These are phyloP conservation scores for Pascua sp. DNA, from an alignment of 1,284 basidiomycete genomes.

Conservation along the genomic window DNA sequence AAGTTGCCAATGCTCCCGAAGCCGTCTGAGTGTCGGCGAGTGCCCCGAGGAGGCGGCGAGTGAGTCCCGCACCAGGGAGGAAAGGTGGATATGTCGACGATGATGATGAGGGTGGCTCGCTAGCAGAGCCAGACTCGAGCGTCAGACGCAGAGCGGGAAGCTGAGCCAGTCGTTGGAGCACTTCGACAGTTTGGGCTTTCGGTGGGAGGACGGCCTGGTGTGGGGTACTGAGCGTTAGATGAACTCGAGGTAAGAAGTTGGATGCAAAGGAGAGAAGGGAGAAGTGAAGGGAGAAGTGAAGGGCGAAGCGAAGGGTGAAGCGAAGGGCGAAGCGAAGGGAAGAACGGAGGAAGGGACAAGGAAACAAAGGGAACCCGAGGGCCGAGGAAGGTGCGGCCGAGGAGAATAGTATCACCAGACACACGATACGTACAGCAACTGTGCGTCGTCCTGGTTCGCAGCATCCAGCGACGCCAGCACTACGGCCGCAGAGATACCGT, in stretches of 20 bases:
- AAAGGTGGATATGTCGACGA: slow-evolving; percentile 46
- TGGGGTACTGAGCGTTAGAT: slow-evolving; percentile 20
- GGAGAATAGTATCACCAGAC: not conserved
- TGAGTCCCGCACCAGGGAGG: slow-evolving; percentile 69
- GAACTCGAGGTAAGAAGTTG: too few species aligned
- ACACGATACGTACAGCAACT: slow-evolving; percentile 61
- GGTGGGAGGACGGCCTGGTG: slow-evolving; percentile 47
- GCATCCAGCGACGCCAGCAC: slow-evolving; percentile 71
- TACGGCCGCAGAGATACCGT: slow-evolving; percentile 56
- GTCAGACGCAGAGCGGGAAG: slow-evolving; percentile 50
- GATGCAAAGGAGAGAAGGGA: too few species aligned
- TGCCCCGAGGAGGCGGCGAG: slow-evolving; percentile 61
- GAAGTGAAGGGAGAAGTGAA: too few species aligned
- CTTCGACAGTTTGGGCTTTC: slow-evolving; percentile 49
- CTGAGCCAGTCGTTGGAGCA: slow-evolving; percentile 52
- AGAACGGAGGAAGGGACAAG: not conserved
- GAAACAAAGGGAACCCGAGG: not conserved
- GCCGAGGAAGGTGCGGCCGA: not conserved
- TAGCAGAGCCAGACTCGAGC: slow-evolving; percentile 1
- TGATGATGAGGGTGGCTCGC: slow-evolving; percentile 23
- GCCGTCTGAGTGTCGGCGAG: slow-evolving; percentile 21
- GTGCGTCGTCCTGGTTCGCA: slow-evolving; percentile 66
- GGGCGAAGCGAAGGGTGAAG: too few species aligned
- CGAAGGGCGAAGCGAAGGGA: too few species aligned
- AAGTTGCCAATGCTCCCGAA: slow-evolving; percentile 51